Base-by-base conservation (phyloP, 208 protist genomes). In the Trypanosoma mega region DNA sequence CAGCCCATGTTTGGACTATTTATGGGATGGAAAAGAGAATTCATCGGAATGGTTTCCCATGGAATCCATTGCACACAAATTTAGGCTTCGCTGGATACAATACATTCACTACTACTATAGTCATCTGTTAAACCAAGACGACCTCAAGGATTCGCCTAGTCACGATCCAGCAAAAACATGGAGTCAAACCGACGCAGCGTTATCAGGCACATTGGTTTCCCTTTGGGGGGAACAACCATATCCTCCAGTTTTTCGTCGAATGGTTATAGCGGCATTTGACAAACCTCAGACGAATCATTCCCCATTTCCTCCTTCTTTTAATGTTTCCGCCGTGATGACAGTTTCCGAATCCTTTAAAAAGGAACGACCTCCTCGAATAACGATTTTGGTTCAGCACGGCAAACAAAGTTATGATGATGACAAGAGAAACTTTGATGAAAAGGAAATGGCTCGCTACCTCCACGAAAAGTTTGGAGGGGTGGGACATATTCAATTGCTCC, bases 401-500 rank as follows among this genome's bases (percentile, higher is more conserved):
- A 34, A 23, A 2, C 26, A n/a, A 16, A 4, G 12, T n/a, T 4
- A 47, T 23, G 27, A 53, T 11, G 27, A 36, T n/a, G n/a, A n/a
- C n/a, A 34, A 23, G 1, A 11, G 18, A 16, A 4, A 20, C 23
- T 4, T 37, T 23, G 27, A 53, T 11, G 27, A 36, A n/a, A 11
- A 33, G 29, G 1, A 43, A 29, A 29, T 66, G n/a, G 47, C 30
- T 9, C 44, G n/a, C 20, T 66, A 43, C 39, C 45, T 68, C n/a
- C 39, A 54, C 27, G 21, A 51, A 12, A 51, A 62, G 30, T 68
- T 68, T 59, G 63, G 63, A 5, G 8, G 33, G 12, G 52, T 43
- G 29, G 30, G 34, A 21, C 41, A 33, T 14, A 33, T 68, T 62
- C 49, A 53, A 27, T 18, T 57, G 5, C 14, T 66, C 9, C 41